A percentile compares a stretch with the other conserved stretches of the same genome.
Evolutionary conservation across 306 rosid species (phyloP).

Genomic region (Medicago lupulina): DNA sequence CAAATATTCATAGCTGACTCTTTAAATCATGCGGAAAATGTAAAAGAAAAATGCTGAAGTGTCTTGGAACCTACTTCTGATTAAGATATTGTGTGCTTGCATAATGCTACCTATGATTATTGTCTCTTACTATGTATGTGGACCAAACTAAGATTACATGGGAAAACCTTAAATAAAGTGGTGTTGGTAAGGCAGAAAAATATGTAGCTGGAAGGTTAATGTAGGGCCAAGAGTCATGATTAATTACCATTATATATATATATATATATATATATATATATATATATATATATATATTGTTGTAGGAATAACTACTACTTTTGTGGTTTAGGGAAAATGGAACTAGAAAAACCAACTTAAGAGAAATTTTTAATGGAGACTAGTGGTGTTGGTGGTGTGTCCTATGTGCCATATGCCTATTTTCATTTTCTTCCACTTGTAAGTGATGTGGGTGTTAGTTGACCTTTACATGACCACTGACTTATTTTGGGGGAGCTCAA

Average conservation of each 20-base stretch:
- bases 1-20: conserved; percentile 5
- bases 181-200: conserved; percentile 33
- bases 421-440: conserved; percentile 14
- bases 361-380: conserved; percentile 26
- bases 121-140: conserved; percentile 34
- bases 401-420: neutral
- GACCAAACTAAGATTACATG: conserved; percentile 25
- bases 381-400: conserved; percentile 42
- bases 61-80: conserved; percentile 38
- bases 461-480: conserved; percentile 4
- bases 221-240: conserved; percentile 39
- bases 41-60: conserved; percentile 12
- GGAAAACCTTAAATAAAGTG: conserved; percentile 35
- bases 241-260: conserved; percentile 31
- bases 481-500: conserved; percentile 21
- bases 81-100: conserved; percentile 37
- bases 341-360: conserved; percentile 31
- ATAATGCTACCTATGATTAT: conserved; percentile 11
- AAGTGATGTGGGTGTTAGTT: conserved; percentile 33
- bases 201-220: conserved; percentile 26
- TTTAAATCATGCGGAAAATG: conserved; percentile 28
- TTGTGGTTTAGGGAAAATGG: conserved; percentile 45
- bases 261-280: too few species aligned
- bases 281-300: too few species aligned
- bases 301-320: conserved; percentile 17